phyloP scores from a whole-genome alignment of 768 basidiomycete species.

The Thelephora aurantiotincta region DNA sequence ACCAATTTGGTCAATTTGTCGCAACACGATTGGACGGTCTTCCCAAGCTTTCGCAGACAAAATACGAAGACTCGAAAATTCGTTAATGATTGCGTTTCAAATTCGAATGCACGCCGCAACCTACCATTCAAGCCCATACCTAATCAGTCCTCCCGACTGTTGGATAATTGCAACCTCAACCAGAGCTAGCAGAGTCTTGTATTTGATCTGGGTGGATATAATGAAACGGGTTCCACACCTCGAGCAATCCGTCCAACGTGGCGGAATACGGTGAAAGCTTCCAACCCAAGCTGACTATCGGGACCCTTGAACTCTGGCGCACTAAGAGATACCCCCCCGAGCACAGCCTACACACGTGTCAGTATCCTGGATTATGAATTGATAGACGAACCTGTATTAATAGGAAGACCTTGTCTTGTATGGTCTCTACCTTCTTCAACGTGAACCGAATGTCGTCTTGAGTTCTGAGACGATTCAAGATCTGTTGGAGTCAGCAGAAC shows the following conservation, averaged over 20 bases:
- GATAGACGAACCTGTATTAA: conserved; percentile 49
- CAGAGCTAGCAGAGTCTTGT: conserved; percentile 32
- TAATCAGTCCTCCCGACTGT: conserved; percentile 50
- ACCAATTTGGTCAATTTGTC: conserved; percentile 83
- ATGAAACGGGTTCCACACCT: conserved; percentile 28
- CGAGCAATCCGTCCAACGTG: conserved; percentile 62
- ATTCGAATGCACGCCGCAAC: conserved; percentile 9
- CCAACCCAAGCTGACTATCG: conserved; percentile 62
- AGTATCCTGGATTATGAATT: not conserved
- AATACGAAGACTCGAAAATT: conserved; percentile 46
- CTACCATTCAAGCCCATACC: conserved; percentile 64
- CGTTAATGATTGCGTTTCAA: not conserved
- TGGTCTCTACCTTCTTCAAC: conserved; percentile 53
- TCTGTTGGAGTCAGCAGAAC: conserved; percentile 13
- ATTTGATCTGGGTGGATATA: conserved; percentile 4
- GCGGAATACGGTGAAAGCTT: conserved; percentile 58
- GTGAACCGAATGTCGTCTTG: conserved; percentile 74
- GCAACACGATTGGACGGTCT: conserved; percentile 67
- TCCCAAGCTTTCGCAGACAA: conserved; percentile 87
- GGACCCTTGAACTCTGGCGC: conserved; percentile 51
- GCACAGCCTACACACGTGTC: conserved; percentile 37
- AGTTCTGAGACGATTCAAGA: conserved; percentile 52
- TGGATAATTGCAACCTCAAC: conserved; percentile 64
- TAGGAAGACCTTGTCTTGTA: conserved; percentile 67
- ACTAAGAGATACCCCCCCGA: conserved; percentile 58